phyloP scores from a whole-genome alignment of 2,329 filamentous ascomycete genomes.

The Neonectria magnoliae region DNA sequence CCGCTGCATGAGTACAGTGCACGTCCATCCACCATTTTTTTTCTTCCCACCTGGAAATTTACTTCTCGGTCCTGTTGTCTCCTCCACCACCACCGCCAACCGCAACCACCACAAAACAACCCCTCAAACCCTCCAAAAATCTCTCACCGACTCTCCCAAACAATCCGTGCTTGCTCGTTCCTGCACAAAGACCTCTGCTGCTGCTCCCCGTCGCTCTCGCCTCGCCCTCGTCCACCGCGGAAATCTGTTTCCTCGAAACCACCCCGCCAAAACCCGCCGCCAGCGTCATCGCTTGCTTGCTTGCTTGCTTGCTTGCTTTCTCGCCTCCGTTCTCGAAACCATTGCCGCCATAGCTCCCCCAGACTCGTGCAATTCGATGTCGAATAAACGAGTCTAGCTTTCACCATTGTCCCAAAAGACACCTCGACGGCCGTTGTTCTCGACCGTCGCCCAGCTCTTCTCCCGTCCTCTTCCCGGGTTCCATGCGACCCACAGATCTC shows the following conservation, averaged over 20 bases:
- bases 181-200: constrained; percentile 11
- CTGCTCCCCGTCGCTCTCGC: background rate
- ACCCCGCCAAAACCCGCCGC: constrained; percentile 19
- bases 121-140: constrained; percentile 26
- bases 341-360: background rate
- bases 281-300: background rate
- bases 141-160: constrained; percentile 25
- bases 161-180: constrained; percentile 8
- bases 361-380: constrained; percentile 35
- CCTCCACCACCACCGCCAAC: constrained; percentile 15
- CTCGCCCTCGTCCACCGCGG: background rate
- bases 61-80: constrained; percentile 16
- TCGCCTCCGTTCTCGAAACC: constrained; percentile 8
- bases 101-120: constrained; percentile 20
- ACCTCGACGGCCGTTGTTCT: constrained; percentile 39
- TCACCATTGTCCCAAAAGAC: constrained; percentile 34
- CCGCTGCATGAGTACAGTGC: constrained; percentile 3
- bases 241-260: constrained; percentile 10
- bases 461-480: constrained; percentile 52
- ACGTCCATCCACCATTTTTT: constrained; percentile 3
- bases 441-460: constrained; percentile 36
- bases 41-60: constrained; percentile 17
- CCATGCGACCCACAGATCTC: constrained; percentile 92
- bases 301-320: background rate
- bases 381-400: constrained; percentile 40